Base-by-base conservation (phyloP, 129 eudicot genomes). In the Sambucus nigra region DNA sequence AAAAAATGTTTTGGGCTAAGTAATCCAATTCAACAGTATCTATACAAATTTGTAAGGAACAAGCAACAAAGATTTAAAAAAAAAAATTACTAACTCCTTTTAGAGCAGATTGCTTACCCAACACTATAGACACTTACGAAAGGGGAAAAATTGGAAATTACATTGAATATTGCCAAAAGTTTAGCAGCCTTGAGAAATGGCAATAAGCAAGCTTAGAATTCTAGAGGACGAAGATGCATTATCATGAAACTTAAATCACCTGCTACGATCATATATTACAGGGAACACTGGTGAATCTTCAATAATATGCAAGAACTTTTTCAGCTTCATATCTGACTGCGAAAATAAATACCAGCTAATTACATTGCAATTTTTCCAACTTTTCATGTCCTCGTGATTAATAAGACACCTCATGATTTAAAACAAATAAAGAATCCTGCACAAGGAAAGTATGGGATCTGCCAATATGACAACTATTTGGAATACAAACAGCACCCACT, bases 261-360 rank as follows among this genome's bases (percentile, higher is more conserved):
- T 82, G 47, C 79, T 81, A 25, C 57, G 50, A 51, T 91, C 95
- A 70, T 79, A 81, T 58, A 91, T 81, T 51, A 91, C 94, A 38
- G 98, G 98, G 57, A 62, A 91, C 33, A 91, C 94, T 52, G 89
- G 94, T 18, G 98, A 91, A 17, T 68, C 64, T 69, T 83, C 95
- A 46, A 91, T 85, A 22, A 91, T 91, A 69, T 82, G 95, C 82
- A 91, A 67, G 84, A 63, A 86, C 56, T 86, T 91, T 77, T 91
- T 91, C 82, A 91, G 60, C 61, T 91, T 91, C 79, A 85, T 5
- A 70, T 91, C 98, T 45, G 94, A 76, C 98, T 91, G 95, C 59
- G 39, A 76, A 70, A 62, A 53, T 17, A 69, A 24, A 44, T 48
- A 40, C 49, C 50, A 66, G 68, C 25, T 45, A 51, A n/a, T 42